Conservation (phyloP, 768 basidiomycete species). For the Boletus tomentosulus region DNA sequence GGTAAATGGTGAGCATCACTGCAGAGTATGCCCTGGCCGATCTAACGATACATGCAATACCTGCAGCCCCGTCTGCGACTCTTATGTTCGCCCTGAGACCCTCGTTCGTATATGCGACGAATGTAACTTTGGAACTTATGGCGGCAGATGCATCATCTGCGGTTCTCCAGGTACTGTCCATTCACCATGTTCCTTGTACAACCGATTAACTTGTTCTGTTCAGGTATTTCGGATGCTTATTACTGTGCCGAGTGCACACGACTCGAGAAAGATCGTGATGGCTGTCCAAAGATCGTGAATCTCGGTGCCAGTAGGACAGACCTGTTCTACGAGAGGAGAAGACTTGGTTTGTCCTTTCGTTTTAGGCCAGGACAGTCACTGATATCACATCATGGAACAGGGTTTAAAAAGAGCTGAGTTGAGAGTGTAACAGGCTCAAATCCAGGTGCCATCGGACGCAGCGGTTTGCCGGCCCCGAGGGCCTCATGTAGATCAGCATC, state of each 20-base stretch:
- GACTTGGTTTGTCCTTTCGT: slow-evolving; percentile 54
- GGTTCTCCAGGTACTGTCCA: slow-evolving; percentile 76
- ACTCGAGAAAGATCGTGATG: slow-evolving; percentile 95
- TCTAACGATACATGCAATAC: not conserved
- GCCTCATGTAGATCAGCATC: not conserved
- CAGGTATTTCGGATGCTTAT: slow-evolving; percentile 98
- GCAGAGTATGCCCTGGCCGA: not conserved
- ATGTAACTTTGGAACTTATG: slow-evolving; percentile 98
- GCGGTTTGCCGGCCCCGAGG: not conserved
- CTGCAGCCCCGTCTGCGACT: slow-evolving; percentile 92
- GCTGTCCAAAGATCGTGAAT: slow-evolving; percentile 97
- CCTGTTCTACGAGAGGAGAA: slow-evolving; percentile 85
- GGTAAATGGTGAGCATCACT: slow-evolving; percentile 83
- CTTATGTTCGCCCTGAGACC: slow-evolving; percentile 97
- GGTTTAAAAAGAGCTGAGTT: slow-evolving; percentile 32
- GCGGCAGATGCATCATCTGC: slow-evolving; percentile 97
- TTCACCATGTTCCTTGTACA: not conserved
- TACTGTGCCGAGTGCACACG: slow-evolving; percentile 98
- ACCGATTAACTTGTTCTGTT: not conserved
- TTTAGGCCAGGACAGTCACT: not conserved
- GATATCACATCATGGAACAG: slow-evolving; percentile 5
- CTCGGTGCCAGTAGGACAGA: slow-evolving; percentile 92
- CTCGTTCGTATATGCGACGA: slow-evolving; percentile 98
- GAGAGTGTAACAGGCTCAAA: no score
- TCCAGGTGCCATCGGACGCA: no score